Conservation (phyloP, 371 early-diverging fungal species). For the Furculomyces boomerangus region DNA sequence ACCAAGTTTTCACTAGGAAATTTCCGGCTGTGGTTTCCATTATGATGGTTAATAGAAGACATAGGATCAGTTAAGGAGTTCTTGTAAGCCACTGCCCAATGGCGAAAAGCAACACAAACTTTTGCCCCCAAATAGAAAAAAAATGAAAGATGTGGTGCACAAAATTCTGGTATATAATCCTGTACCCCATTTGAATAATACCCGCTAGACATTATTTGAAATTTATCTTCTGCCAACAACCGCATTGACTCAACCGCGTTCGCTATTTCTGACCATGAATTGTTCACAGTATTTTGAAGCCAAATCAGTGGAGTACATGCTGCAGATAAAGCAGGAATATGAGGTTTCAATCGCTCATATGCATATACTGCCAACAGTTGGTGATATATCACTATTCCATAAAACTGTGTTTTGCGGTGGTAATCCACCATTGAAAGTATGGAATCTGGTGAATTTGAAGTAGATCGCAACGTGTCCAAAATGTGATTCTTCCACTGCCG, state of each 20-base stretch:
- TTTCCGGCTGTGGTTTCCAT: neutral
- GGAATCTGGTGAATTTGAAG: conserved; percentile 3
- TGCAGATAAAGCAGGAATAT: conserved; percentile 14
- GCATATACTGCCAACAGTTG: conserved; percentile 22
- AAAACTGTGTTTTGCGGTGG: conserved; percentile 23
- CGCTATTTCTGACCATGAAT: conserved; percentile 22
- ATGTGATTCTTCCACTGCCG: conserved; percentile 23
- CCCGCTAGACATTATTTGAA: conserved; percentile 11
- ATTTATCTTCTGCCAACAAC: conserved; percentile 9
- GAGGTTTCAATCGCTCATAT: conserved; percentile 19
- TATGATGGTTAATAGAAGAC: neutral
- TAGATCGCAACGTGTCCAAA: conserved; percentile 3
- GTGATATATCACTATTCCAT: conserved; percentile 19
- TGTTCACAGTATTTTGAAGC: conserved; percentile 21
- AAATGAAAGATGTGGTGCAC: conserved; percentile 25
- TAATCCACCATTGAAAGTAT: conserved; percentile 12
- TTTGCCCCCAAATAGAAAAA: conserved; percentile 19
- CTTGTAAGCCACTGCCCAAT: conserved; percentile 7
- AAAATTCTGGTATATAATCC: conserved; percentile 26
- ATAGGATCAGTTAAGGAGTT: neutral
- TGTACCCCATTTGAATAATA: conserved; percentile 14
- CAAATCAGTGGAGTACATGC: conserved; percentile 22
- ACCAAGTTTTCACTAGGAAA: neutral
- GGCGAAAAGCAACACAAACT: conserved; percentile 22
- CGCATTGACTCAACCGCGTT: conserved; percentile 19